Base-by-base conservation (phyloP, 164 flowering plant species). In the Nymphaea thermarum region DNA sequence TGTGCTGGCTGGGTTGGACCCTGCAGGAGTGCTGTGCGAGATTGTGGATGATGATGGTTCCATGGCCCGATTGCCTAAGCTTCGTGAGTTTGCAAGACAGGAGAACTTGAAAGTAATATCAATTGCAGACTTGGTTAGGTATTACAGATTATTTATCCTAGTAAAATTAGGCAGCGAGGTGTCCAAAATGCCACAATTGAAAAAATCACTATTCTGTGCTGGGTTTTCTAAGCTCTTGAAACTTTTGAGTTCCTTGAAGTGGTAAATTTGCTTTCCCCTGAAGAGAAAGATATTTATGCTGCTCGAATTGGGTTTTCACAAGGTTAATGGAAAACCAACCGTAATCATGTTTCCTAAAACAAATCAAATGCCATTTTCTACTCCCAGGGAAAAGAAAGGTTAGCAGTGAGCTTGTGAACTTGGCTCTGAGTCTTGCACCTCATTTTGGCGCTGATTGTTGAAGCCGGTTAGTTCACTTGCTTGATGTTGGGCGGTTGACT, bases 21-120 rank as follows among this genome's bases (percentile, higher is more conserved):
- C 98, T 75, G 99, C 79, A 74, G 90, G 80, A 61, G 87, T 88
- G 69, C 68, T 94, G 17, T 91, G 99, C 80, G 98, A 91, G 78
- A 76, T 94, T 68, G 96, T 91, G n/a, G 98, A 94, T 76, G 96
- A 94, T 77, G 99, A 94, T 78, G 98, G 98, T 64, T 94, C 98
- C 71, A 90, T 94, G 96, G 99, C 98, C 67, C 85, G 96, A 69
- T 76, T 88, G 57, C 97, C 97, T 45, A 88, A 75, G 82, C 92
- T 94, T 62, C 90, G 86, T 10, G 73, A 89, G 71, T 88, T 94
- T 80, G 96, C 87, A 3, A 64, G 80, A 73, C 71, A 63, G 68
- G 92, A 94, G 69, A 86, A 87, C 70, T 75, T 94, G 73, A 94
- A 91, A 75, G 79, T 94, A 45, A 66, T 94, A 68, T 88, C 93